Conservation (phyloP, 1,284 basidiomycete species). For the Laetiporus sulphureus region DNA sequence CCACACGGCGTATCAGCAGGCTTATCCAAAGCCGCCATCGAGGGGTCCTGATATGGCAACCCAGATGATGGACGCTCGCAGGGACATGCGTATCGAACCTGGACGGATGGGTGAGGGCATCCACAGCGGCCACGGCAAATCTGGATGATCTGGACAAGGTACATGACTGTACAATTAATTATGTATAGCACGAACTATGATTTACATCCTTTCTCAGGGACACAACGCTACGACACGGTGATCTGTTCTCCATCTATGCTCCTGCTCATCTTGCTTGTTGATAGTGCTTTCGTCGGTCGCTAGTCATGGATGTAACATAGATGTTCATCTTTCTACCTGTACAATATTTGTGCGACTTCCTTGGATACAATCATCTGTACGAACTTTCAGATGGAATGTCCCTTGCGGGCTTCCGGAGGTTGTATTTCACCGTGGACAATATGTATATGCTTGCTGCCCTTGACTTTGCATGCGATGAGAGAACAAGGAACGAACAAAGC, state of each 20-base stretch:
- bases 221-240: too few species aligned
- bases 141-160: too few species aligned
- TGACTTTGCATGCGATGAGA: too few species aligned
- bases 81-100: conserved; percentile 17
- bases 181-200: too few species aligned
- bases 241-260: conserved; percentile 7
- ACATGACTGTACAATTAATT: too few species aligned
- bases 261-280: conserved; percentile 1
- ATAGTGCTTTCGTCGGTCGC: not conserved
- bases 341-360: conserved; percentile 2
- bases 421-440: too few species aligned
- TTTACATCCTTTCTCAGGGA: too few species aligned
- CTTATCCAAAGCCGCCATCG: conserved; percentile 17
- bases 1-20: conserved; percentile 29
- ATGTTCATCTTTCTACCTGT: conserved; percentile 2
- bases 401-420: too few species aligned
- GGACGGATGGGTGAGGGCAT: conserved; percentile 17
- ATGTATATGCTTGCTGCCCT: too few species aligned
- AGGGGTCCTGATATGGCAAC: conserved; percentile 11
- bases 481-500: too few species aligned
- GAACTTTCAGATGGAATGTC: too few species aligned
- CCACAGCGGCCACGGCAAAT: conserved; percentile 14
- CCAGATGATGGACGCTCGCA: conserved; percentile 15
- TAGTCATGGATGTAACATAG: conserved; percentile 6
- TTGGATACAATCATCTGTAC: too few species aligned